Base-by-base conservation (phyloP, 2,329 filamentous ascomycete genomes). In the Coniochaeta ligniaria region DNA sequence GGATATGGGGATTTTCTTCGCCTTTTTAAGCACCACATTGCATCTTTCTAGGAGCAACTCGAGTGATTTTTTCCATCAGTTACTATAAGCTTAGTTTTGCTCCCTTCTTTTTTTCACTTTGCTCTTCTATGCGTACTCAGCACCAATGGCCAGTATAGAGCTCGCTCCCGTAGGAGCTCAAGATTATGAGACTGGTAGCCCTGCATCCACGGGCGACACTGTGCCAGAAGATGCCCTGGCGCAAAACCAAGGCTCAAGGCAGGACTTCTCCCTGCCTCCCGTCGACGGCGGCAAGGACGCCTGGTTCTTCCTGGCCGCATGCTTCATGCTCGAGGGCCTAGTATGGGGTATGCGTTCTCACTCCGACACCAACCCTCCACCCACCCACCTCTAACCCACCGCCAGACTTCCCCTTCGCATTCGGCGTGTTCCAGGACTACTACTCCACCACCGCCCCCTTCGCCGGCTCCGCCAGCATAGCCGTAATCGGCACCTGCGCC, bases 391-490 rank as follows among this genome's bases (percentile, higher is more conserved):
- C 28, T 33, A 17, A 41, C 36, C 17, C 33, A 41, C 6, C 33
- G 24, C 26, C 45, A 89, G 86, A 87, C 2, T 89, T 90, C 60
- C 83, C 86, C 0, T 86, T 86, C 60, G 80, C 85, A 0, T 91
- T 87, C 69, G 88, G 88, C 50, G 80, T 91, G 26, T 90, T 91
- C 67, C 86, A 90, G 65, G 80, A 87, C 58, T 88, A 89, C 71
- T 91, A 91, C 70, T 81, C 77, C 38, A 80, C 76, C 1, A 78
- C 86, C 61, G 78, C 78, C 5, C 81, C 83, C 1, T 90, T 90
- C 60, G 72, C 74, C 3, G 78, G 78, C 2, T 78, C 79, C 0
- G 75, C 78, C 31, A 75, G 79, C 50, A 84, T 89, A 57, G 80
- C 86, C 33, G 76, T 85, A 16, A 84, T 91, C 59, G 88, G 88